These are phyloP conservation scores for Paratrypanosoma confusum DNA, from an alignment of 208 protist genomes.

Conservation along the genomic window DNA sequence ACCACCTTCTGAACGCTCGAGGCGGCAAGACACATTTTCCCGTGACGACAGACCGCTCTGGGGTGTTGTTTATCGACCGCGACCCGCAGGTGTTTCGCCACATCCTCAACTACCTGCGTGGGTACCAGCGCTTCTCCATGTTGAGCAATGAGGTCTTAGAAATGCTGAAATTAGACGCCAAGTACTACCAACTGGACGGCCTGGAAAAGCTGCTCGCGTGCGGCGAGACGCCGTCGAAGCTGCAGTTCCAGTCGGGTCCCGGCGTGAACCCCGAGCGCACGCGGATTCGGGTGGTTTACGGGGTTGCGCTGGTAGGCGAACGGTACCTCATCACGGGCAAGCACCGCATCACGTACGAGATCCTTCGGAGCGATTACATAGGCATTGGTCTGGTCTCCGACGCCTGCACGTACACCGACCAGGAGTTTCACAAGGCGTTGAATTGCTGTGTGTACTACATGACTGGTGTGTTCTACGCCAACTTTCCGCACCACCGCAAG, in stretches of 20 bases:
- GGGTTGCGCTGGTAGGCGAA: slow-evolving; percentile 67
- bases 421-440: slow-evolving; percentile 80
- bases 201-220: slow-evolving; percentile 42
- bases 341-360: slow-evolving; percentile 74
- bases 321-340: slow-evolving; percentile 61
- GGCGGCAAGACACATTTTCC: background rate
- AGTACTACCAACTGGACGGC: slow-evolving; percentile 56
- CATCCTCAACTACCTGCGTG: slow-evolving; percentile 77
- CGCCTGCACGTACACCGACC: slow-evolving; percentile 57
- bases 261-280: slow-evolving; percentile 68
- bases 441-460: slow-evolving; percentile 89
- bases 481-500: slow-evolving; percentile 81
- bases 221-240: slow-evolving; percentile 3
- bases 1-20: slow-evolving; percentile 12
- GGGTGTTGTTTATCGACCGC: slow-evolving; percentile 73
- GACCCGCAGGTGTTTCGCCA: slow-evolving; percentile 62
- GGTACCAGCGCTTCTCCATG: slow-evolving; percentile 56
- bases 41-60: slow-evolving; percentile 37
- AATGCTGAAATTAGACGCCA: slow-evolving; percentile 58
- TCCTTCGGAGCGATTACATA: slow-evolving; percentile 69
- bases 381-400: slow-evolving; percentile 83
- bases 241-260: slow-evolving; percentile 43
- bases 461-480: slow-evolving; percentile 88
- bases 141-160: slow-evolving; percentile 51
- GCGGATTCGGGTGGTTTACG: slow-evolving; percentile 69